Base-by-base conservation (phyloP, 2,329 filamentous ascomycete species). In the Rhynchosporium graminicola region DNA sequence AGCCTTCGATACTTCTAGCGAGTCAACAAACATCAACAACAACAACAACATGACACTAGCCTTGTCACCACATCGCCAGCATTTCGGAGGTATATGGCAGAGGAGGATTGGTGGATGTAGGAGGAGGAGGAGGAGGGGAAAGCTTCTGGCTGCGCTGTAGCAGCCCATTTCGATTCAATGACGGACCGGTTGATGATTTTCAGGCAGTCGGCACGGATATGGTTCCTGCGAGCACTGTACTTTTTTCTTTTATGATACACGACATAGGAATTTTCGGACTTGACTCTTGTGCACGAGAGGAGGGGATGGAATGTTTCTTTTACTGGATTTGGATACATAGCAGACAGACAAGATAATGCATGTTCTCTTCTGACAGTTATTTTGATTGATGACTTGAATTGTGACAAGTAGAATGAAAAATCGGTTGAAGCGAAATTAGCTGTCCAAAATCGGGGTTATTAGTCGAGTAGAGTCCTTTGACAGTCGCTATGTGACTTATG, bases 231-330 rank as follows among this genome's bases (percentile, higher is more conserved):
- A 42, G 36, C 8, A 38, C 46, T 59, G 57, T 38, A 51, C 45
- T 59, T 59, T 59, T 59, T 50, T 31, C 20, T 38, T 42, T 42
- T 59, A 38, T 8, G 45, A 50, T 31, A 43, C n/a, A 43, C 50
- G 33, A 52, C 50, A 38, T 52, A 52, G 50, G 50, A 38, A 31
- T 51, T 59, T 40, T 43, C 46, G 57, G 20, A 51, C 46, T 42
- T 43, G 57, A 33, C 31, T 59, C 57, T 50, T 59, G 57, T 50
- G 45, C 57, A 51, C 57, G 57, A 59, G 57, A 59, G 57, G 57
- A 51, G 46, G 33, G 46, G 57, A 59, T 51, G 57, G 28, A 28
- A 28, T 28, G 55, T 46, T 46, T 38, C 42, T 47, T 33, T 46
- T 29, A 9, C 28, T 47, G 40, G 6, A n/a, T 57, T 47, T 31